Base-by-base conservation (phyloP, 768 basidiomycete species). In the Pleurotus giganteus region DNA sequence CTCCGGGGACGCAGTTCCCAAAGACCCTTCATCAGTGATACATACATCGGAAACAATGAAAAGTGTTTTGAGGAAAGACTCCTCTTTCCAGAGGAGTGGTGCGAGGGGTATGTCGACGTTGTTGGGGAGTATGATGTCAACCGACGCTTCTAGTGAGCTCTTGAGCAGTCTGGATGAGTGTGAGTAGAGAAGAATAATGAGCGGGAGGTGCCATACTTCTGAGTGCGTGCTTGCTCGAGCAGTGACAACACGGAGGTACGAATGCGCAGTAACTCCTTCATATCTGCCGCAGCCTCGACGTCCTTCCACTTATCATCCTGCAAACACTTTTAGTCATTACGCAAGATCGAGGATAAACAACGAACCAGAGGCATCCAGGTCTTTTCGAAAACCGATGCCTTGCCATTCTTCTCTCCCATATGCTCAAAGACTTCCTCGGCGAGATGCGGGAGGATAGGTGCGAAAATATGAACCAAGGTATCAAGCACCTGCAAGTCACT, bases 381-480 rank as follows among this genome's bases (percentile, higher is more conserved):
- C 2, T 72, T 76, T 57, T 74, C 73, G 63, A 94, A 96, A n/a
- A 91, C 78, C 0, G 91, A 94, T 0, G 65, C 66, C 0, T 60
- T 65, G 27, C 74, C 65, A 4, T 64, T 60, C 44, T 71, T 66
- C 15, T 36, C 15, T 15, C 36, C 39, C 66, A 67, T 60, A 21
- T 74, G 70, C 26, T 80, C 75, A 61, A 90, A 79, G 53, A 95
- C 83, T 68, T 98, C 96, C 69, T 97, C 94, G 0, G 92, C 89
- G 4, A 97, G 80, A 64, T 96, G 90, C 7, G 96, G 96, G 2
- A 92, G 74, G 24, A 98, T 84, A 0, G 96, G 96, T 0, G 92
- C 90, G 43, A 94, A 73, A 2, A 92, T 77, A 2, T 77, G 78
- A 1, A 83, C 83, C 71, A 92, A 80, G 2, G 83, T 85, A 26